Evolutionary conservation across 2,329 filamentous ascomycete genomes (phyloP), one percentile per base, ranked within the genome.

Genomic region (Aspergillus luchuensis): DNA sequence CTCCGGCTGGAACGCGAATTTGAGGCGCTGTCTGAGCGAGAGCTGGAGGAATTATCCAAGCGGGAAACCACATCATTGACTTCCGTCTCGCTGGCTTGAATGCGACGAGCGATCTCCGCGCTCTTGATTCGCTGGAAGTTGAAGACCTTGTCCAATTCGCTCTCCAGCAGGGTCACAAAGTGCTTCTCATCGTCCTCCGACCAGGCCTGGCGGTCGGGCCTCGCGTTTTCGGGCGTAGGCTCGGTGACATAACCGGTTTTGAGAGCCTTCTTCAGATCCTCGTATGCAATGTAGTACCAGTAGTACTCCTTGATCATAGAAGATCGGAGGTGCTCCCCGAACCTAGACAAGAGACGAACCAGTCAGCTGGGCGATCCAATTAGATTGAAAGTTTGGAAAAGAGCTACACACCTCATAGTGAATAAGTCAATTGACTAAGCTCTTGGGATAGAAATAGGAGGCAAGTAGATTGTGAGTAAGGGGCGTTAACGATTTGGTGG

Each of bases 261-360:
- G 63, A 99, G 87, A 67, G 92, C 88, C 67, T 85, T 84, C 81
- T 99, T 99, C 53, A 99, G 86, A 66, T 89, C 91, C 76, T 97
- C 93, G 81, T 99, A 99, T 80, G 92, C 90, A 79, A 99, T 97
- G 81, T 99, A 99, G 82, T 97, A 92, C 89, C 93, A 97, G 77
- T 93, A 89, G 81, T 96, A 99, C 80, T 98, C 93, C 82, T 91
- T 92, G 79, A 98, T 96, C 74, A 97, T 86, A 75, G 93, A 97
- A 72, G 92, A 94, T 66, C 92, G 92, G 72, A 99, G 88, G 84
- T 99, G 93, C 80, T 97, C 91, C 76, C 95, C 95, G 84, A 98
- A 99, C 84, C 87, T 89, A 59, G 49, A 39, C 41, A 59, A 56
- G 54, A 53, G 53, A 49, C 45, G 48, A 28, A 21, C 36, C 11